A percentile compares a stretch with the other conserved stretches of the same genome.
Conservation (phyloP, 331 rosid genomes). For the Cydonia oblonga region DNA sequence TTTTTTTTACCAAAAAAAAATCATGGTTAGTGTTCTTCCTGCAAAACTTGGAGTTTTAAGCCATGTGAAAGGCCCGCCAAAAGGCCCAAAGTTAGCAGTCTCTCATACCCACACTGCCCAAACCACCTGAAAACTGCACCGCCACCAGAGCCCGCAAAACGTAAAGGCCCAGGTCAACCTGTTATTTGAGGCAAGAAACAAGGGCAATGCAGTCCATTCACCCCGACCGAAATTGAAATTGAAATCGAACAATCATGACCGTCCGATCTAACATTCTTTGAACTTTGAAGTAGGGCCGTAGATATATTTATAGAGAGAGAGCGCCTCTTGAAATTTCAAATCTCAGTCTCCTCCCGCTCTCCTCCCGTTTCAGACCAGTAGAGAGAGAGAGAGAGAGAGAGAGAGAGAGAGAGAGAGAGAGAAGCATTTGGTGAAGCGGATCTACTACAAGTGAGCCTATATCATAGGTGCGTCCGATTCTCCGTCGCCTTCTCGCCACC, state of each 20-base stretch:
- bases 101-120: background rate
- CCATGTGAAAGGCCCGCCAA: background rate
- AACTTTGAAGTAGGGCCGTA: conserved; percentile 2
- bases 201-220: conserved; percentile 6
- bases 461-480: background rate
- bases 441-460: conserved; percentile 12
- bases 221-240: too few species aligned
- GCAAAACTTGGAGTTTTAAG: background rate
- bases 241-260: background rate
- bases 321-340: conserved; percentile 22
- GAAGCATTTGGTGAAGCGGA: conserved; percentile 11
- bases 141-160: background rate
- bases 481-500: background rate
- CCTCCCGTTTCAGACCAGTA: background rate
- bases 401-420: background rate
- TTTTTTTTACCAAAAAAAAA: background rate
- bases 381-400: conserved; percentile 1
- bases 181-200: background rate
- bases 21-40: background rate
- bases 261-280: background rate
- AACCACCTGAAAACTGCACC: background rate
- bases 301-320: conserved; percentile 6
- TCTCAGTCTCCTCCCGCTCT: conserved; percentile 27
- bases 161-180: background rate
- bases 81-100: too few species aligned